These are phyloP conservation scores for Arctium lappa DNA, from an alignment of 129 eudicot species.

Conservation along the genomic window DNA sequence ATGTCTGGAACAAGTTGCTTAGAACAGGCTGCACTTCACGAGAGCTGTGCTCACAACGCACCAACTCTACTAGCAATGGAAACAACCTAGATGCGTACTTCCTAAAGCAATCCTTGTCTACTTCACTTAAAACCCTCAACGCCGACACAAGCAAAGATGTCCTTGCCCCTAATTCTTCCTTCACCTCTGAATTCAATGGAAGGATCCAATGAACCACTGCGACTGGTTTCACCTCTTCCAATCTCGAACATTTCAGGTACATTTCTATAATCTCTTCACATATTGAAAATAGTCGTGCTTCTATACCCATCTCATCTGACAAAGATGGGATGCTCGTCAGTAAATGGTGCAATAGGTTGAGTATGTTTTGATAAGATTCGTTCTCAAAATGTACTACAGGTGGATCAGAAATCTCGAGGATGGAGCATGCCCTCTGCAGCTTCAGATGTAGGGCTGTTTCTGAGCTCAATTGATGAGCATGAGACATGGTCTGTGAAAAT, in stretches of 20 bases:
- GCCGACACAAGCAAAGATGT: slow-evolving; percentile 62
- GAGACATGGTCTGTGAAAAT: slow-evolving; percentile 54
- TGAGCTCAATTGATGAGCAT: slow-evolving; percentile 62
- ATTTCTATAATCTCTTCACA: slow-evolving; percentile 57
- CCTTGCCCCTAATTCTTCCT: slow-evolving; percentile 89
- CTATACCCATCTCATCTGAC: slow-evolving; percentile 56
- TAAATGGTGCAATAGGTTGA: slow-evolving; percentile 58
- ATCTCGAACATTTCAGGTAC: slow-evolving; percentile 69
- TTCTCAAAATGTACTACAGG: slow-evolving; percentile 90
- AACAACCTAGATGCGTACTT: slow-evolving; percentile 49
- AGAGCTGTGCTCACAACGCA: slow-evolving; percentile 88
- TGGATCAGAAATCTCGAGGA: slow-evolving; percentile 75
- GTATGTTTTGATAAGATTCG: slow-evolving; percentile 70
- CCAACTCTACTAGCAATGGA: slow-evolving; percentile 81
- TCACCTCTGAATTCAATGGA: slow-evolving; percentile 68
- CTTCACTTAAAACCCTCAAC: slow-evolving; percentile 59
- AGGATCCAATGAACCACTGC: slow-evolving; percentile 60
- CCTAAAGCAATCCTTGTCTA: slow-evolving; percentile 53
- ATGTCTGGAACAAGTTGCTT: slow-evolving; percentile 64
- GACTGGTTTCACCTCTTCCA: slow-evolving; percentile 30
- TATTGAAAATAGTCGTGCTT: slow-evolving; percentile 49
- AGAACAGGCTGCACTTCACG: slow-evolving; percentile 67
- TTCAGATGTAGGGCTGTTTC: slow-evolving; percentile 47
- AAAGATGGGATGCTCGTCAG: slow-evolving; percentile 43
- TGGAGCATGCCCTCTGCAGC: slow-evolving; percentile 73